phyloP scores from a whole-genome alignment of 768 basidiomycete genomes.

The Sporobolomyces pararoseus region DNA sequence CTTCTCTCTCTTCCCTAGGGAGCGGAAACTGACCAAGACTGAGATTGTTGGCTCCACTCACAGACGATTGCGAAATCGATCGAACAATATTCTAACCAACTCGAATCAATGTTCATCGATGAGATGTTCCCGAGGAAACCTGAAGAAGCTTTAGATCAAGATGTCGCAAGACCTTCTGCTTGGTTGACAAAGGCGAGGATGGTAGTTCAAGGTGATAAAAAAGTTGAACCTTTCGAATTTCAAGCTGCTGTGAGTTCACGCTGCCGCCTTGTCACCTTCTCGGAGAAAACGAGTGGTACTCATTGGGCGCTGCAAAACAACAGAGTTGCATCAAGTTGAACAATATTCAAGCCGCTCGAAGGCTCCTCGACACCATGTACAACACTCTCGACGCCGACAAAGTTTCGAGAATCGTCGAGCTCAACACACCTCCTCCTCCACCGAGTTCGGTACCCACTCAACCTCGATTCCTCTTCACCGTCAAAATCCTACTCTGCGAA shows the following conservation, averaged over 20 bases:
- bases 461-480: constrained; percentile 65
- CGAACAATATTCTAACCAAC: constrained; percentile 80
- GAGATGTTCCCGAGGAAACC: constrained; percentile 87
- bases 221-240: constrained; percentile 92
- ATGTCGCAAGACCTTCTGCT: constrained; percentile 46
- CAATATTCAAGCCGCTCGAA: constrained; percentile 88
- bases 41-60: neutral
- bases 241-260: constrained; percentile 56
- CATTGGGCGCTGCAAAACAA: neutral
- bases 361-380: constrained; percentile 89
- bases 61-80: constrained; percentile 87
- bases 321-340: constrained; percentile 95
- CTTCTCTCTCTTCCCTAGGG: neutral
- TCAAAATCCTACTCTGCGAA: constrained; percentile 90
- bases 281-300: neutral
- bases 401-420: constrained; percentile 58
- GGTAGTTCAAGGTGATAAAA: constrained; percentile 70
- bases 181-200: constrained; percentile 57
- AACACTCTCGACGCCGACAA: constrained; percentile 84
- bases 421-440: constrained; percentile 45
- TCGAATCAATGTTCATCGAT: constrained; percentile 85
- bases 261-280: neutral
- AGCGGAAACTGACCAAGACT: neutral
- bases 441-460: constrained; percentile 63
- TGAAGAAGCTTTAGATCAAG: constrained; percentile 57